phyloP scores from a whole-genome alignment of 148 eudicot genomes.

The Camellia sinensis region DNA sequence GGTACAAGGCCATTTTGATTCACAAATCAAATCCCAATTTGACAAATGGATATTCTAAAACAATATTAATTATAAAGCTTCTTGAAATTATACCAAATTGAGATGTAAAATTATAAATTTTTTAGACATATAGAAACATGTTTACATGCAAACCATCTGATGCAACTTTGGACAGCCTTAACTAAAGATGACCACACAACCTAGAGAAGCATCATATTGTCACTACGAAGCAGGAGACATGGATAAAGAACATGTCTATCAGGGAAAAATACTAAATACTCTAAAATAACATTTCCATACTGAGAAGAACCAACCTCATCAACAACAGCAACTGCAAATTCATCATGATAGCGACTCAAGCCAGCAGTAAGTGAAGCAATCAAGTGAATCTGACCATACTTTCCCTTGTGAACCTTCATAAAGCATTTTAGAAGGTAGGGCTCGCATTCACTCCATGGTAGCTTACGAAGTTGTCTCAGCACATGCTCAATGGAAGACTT shows the following conservation, averaged over 20 bases:
- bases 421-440: conserved; percentile 84
- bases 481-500: conserved; percentile 91
- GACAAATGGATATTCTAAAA: too few species aligned
- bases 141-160: background rate
- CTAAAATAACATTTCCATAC: background rate
- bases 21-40: too few species aligned
- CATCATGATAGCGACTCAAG: conserved; percentile 91
- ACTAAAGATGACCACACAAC: background rate
- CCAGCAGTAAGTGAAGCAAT: conserved; percentile 94
- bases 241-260: background rate
- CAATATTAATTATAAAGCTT: too few species aligned
- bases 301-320: conserved; percentile 66
- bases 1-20: too few species aligned
- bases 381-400: conserved; percentile 95
- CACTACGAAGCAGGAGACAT: background rate
- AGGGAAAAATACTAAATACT: background rate
- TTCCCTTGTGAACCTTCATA: conserved; percentile 92
- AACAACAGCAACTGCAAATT: conserved; percentile 92
- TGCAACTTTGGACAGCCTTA: background rate
- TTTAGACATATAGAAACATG: too few species aligned
- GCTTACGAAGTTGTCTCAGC: conserved; percentile 91
- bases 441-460: conserved; percentile 95
- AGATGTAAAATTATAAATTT: too few species aligned
- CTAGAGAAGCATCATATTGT: conserved; percentile 5
- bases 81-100: too few species aligned